These are phyloP conservation scores for Ottelia alismoides DNA, from an alignment of 106 monocot genomes.

Conservation along the genomic window DNA sequence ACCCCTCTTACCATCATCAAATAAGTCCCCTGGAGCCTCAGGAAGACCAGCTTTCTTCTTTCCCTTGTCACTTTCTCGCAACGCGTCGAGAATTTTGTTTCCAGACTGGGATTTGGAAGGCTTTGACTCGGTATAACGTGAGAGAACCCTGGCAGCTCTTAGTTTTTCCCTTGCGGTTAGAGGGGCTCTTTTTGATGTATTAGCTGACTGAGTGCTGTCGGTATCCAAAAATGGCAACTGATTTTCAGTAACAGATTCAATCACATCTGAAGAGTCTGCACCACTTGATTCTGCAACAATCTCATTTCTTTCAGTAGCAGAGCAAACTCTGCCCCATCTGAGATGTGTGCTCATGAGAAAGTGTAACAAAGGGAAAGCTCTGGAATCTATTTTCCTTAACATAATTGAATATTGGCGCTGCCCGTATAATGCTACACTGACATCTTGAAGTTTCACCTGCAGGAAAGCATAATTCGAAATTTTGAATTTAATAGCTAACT, in stretches of 20 bases:
- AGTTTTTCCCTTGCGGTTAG: constrained; percentile 76
- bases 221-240: constrained; percentile 8
- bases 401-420: background rate
- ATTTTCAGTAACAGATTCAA: constrained; percentile 1
- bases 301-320: constrained; percentile 21
- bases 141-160: constrained; percentile 66
- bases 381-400: background rate
- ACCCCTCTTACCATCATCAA: constrained; percentile 74
- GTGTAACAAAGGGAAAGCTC: background rate
- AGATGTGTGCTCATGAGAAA: background rate
- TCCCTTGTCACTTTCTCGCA: constrained; percentile 37
- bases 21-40: constrained; percentile 63
- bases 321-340: constrained; percentile 7
- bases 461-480: no score
- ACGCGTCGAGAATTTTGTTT: constrained; percentile 55
- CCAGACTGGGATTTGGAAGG: constrained; percentile 28
- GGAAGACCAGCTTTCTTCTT: constrained; percentile 61
- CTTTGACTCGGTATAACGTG: constrained; percentile 45
- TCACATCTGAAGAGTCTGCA: constrained; percentile 6
- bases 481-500: no score
- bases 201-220: background rate
- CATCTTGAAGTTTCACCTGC: constrained; percentile 2
- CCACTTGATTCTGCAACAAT: constrained; percentile 11
- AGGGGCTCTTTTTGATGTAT: constrained; percentile 23
- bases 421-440: background rate